These are phyloP conservation scores for Yamadazyma taylorii DNA, from an alignment of 1,139 yeast genomes.

Conservation along the genomic window DNA sequence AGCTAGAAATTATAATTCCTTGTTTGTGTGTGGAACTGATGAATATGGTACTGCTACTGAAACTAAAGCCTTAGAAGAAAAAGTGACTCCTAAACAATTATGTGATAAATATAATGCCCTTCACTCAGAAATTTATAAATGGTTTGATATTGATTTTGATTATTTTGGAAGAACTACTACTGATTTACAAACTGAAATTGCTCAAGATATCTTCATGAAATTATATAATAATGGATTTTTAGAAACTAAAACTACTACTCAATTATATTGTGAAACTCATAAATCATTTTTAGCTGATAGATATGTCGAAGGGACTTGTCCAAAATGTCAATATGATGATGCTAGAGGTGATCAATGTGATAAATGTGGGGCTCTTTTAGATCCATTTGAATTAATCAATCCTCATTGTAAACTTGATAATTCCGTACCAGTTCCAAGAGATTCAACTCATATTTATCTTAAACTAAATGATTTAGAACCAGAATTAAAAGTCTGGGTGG, in stretches of 20 bases:
- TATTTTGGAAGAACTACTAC: slow-evolving; percentile 97
- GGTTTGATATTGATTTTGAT: slow-evolving; percentile 96
- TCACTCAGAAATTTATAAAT: slow-evolving; percentile 88
- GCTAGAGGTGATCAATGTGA: slow-evolving; percentile 99
- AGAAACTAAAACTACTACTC: slow-evolving; percentile 86
- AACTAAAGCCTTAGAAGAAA: slow-evolving; percentile 94
- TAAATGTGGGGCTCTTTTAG: slow-evolving; percentile 84
- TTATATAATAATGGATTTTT: slow-evolving; percentile 71
- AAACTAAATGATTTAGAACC: slow-evolving; percentile 82
- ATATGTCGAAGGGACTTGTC: slow-evolving; percentile 97
- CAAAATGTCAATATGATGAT: slow-evolving; percentile 89
- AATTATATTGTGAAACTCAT: slow-evolving; percentile 87
- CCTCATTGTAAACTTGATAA: slow-evolving; percentile 95
- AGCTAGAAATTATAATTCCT: slow-evolving; percentile 82
- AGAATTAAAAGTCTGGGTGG: slow-evolving; percentile 71
- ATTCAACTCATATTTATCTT: slow-evolving; percentile 84
- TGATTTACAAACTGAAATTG: slow-evolving; percentile 85
- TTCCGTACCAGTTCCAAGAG: slow-evolving; percentile 73
- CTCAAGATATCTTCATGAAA: slow-evolving; percentile 86
- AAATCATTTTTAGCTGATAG: slow-evolving; percentile 93
- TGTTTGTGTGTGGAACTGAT: slow-evolving; percentile 94
- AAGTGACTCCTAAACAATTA: slow-evolving; percentile 79
- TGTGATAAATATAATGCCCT: slow-evolving; percentile 88
- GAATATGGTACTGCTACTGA: slow-evolving; percentile 99
- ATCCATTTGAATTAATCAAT: slow-evolving; percentile 87